Percentiles rank a stretch among this genome's conserved stretches.
Evolutionary conservation across 2,329 filamentous ascomycete species (phyloP).

Genomic region (Talaromyces marneffei): DNA sequence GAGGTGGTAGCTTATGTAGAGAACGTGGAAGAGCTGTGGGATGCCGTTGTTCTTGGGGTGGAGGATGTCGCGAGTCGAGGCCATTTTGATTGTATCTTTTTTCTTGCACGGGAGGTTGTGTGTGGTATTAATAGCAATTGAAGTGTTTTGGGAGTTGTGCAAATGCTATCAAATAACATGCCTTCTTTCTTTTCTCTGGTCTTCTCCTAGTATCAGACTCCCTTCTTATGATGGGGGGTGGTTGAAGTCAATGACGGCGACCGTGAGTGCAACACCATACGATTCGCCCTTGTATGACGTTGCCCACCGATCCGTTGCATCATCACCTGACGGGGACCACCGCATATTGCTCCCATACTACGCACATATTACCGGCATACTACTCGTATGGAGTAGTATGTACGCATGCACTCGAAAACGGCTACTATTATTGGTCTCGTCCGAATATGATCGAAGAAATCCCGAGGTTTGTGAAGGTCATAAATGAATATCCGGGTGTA

Average conservation of each 20-base stretch:
- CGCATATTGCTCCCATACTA: too few species aligned
- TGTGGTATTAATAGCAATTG: too few species aligned
- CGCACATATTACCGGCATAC: too few species aligned
- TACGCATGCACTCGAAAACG: not conserved
- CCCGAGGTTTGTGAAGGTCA: not conserved
- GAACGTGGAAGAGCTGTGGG: constrained; percentile 9
- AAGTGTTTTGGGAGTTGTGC: too few species aligned
- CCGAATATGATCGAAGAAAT: constrained; percentile 1
- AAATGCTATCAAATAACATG: too few species aligned
- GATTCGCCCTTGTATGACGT: not conserved
- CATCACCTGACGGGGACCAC: not conserved
- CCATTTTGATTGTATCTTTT: not conserved
- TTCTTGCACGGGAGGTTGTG: too few species aligned
- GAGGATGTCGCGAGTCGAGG: not conserved
- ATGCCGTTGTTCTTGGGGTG: constrained; percentile 4
- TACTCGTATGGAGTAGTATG: too few species aligned
- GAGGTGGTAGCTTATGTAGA: constrained; percentile 2
- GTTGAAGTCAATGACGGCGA: not conserved
- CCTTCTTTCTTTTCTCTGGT: too few species aligned
- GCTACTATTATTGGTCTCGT: not conserved
- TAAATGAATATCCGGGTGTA: not conserved
- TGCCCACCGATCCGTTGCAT: not conserved
- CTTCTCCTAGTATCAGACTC: too few species aligned
- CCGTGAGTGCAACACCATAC: constrained; percentile 3
- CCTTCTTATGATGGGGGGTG: too few species aligned